Percentiles rank a stretch among this genome's conserved stretches.
These are phyloP conservation scores for Boechera stricta DNA, from an alignment of 345 rosid genomes.

Conservation along the genomic window DNA sequence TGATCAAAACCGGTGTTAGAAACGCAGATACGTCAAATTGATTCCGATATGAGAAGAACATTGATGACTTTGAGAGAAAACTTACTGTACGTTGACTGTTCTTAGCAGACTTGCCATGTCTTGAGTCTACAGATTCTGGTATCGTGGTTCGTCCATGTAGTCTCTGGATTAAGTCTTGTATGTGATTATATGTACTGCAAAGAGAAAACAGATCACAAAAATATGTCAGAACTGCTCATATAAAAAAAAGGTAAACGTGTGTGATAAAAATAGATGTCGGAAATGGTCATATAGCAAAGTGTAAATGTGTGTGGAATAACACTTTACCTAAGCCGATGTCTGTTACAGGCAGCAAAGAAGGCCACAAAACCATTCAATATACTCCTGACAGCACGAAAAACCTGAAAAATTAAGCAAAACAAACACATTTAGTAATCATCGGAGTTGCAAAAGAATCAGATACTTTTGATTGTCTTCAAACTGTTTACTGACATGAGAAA, in stretches of 20 bases:
- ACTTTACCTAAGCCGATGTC: constrained; percentile 94
- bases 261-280: background rate
- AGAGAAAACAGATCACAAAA: constrained; percentile 8
- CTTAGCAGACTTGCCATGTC: constrained; percentile 30
- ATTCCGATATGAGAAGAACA: constrained; percentile 5
- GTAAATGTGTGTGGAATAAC: background rate
- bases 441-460: background rate
- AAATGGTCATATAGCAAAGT: constrained; percentile 2
- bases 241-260: background rate
- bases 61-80: constrained; percentile 2
- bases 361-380: constrained; percentile 90
- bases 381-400: constrained; percentile 89
- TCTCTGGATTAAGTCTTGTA: constrained; percentile 51
- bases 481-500: constrained; percentile 73
- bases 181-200: constrained; percentile 61
- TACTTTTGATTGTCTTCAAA: background rate
- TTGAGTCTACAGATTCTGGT: constrained; percentile 38
- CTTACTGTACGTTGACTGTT: constrained; percentile 48
- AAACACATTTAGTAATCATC: constrained; percentile 17
- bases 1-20: constrained; percentile 24
- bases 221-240: constrained; percentile 10
- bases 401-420: constrained; percentile 53
- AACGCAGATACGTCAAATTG: background rate
- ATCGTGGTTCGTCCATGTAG: constrained; percentile 38
- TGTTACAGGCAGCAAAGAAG: constrained; percentile 87